phyloP scores from a whole-genome alignment of 139 green algal species.

The Volvox reticuliferus region DNA sequence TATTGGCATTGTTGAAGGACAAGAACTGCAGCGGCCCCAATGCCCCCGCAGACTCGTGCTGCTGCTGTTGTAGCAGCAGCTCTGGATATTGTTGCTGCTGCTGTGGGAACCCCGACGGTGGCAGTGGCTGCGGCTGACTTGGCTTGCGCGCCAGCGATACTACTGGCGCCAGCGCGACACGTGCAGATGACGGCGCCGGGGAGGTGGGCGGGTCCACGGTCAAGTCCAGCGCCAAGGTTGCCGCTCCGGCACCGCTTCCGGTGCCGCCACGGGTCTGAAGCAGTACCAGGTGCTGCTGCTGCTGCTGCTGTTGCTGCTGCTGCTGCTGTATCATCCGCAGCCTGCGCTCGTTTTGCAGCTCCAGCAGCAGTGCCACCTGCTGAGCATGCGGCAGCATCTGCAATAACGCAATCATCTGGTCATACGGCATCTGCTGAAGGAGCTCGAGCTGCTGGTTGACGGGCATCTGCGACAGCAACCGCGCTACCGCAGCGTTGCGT shows the following conservation, averaged over 20 bases:
- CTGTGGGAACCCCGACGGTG: neutral
- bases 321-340: neutral
- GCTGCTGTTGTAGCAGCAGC: neutral
- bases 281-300: neutral
- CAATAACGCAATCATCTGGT: constrained; percentile 31
- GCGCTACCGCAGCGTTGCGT: neutral
- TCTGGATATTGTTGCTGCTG: neutral
- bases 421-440: constrained; percentile 24
- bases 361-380: constrained; percentile 29
- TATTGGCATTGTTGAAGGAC: neutral
- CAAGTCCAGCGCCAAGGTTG: neutral
- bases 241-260: neutral
- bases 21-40: neutral
- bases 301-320: neutral
- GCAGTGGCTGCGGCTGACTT: neutral
- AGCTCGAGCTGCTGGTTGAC: constrained; percentile 21
- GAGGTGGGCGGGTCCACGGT: neutral
- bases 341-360: constrained; percentile 24
- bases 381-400: constrained; percentile 22
- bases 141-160: neutral
- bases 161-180: neutral
- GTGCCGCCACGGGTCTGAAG: neutral
- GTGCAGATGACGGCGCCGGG: neutral
- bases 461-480: constrained; percentile 18
- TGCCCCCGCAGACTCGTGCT: neutral